Evolutionary conservation across 23 red algal genomes (phyloP), one percentile per base, ranked within the genome.

Genomic region (Gracilaria gracilis): DNA sequence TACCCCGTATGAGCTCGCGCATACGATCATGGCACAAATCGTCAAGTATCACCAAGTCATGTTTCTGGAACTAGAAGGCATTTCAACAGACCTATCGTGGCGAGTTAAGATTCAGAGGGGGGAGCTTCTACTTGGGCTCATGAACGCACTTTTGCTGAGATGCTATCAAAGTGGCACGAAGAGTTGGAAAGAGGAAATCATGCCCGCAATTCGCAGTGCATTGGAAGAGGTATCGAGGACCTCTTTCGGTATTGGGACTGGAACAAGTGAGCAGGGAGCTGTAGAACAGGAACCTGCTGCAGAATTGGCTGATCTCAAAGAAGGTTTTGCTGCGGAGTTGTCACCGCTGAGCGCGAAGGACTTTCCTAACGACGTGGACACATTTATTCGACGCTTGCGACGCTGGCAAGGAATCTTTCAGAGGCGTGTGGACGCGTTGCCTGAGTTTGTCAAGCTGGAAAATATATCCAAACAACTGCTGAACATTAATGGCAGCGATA

Each of bases 341-440:
- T 84, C 93, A 24, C 97, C 97, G 4, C 97, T 96, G 66, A 96
- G 91, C 9, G 93, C 97, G 15, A 95, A 85, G 32, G 82, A 99
- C 57, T 99, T 99, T 88, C 97, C 97, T 17, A 82, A 62, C 20
- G 78, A 76, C 62, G 94, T 96, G 40, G 94, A 96, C 73, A 75
- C 81, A 23, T 95, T 99, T 37, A 95, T 99, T 75, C 84, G 38
- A 44, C 93, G 93, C 57, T 79, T 96, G 50, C 79, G 86, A 0
- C 90, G 91, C 19, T 99, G 97, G 97, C 91, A 95, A 73, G 75
- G 83, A 16, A 94, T 99, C 12, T 96, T 99, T 73, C 93, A 90
- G 80, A 66, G 86, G 23, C 91, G 94, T 40, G 88, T 99, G 4
- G 81, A 94, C 39, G 28, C 79, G 69, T 85, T 96, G 88, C 97